Conservation (phyloP, 768 basidiomycete genomes). For the Tricholoma matsutake region DNA sequence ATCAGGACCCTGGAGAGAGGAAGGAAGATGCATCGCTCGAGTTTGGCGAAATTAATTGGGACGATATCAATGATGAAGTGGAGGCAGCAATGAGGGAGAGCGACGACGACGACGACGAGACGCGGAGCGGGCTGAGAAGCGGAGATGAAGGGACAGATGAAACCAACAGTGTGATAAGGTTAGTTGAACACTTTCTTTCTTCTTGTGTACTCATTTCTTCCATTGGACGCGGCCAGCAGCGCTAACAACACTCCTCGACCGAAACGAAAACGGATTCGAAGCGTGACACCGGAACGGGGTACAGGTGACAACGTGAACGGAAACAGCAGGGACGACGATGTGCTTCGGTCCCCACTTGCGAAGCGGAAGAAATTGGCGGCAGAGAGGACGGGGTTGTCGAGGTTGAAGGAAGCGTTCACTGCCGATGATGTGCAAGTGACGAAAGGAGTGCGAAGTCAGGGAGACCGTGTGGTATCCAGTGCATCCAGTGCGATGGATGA, state of each 20-base stretch:
- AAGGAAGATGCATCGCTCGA: conserved; percentile 38
- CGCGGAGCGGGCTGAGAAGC: conserved; percentile 40
- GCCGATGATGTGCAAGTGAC: conserved; percentile 44
- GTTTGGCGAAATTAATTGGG: conserved; percentile 72
- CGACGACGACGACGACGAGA: conserved; percentile 51
- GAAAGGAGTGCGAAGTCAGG: conserved; percentile 15
- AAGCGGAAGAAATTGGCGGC: conserved; percentile 78
- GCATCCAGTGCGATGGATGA: conserved; percentile 17
- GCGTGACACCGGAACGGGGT: conserved; percentile 63
- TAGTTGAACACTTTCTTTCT: conserved; percentile 5
- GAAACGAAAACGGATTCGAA: conserved; percentile 70
- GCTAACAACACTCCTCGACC: conserved; percentile 38
- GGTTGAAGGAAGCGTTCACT: conserved; percentile 63
- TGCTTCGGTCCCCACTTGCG: conserved; percentile 64
- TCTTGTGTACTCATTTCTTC: not conserved
- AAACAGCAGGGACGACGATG: conserved; percentile 37
- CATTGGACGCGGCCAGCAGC: conserved; percentile 24
- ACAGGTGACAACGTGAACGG: conserved; percentile 35
- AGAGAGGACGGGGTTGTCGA: conserved; percentile 62
- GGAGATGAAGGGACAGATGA: conserved; percentile 60
- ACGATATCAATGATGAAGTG: conserved; percentile 81
- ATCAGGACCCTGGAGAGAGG: conserved; percentile 37
- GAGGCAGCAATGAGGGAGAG: conserved; percentile 85
- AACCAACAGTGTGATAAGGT: conserved; percentile 37
- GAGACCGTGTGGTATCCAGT: conserved; percentile 11